phyloP scores from a whole-genome alignment of 192 early-diverging fungal genomes.

The Coemansia sp. region DNA sequence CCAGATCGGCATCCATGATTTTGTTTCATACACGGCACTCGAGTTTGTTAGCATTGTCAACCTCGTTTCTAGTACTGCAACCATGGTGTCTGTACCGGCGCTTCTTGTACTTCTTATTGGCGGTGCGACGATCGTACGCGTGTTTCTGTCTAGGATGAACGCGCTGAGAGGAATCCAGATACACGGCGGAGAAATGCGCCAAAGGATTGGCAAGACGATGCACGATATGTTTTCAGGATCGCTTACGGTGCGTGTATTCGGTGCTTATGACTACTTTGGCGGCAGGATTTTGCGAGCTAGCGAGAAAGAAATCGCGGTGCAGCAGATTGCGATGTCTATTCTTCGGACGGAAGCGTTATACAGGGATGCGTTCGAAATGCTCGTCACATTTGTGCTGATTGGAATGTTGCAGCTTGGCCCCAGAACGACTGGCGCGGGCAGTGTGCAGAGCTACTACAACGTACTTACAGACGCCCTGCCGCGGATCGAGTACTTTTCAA shows the following conservation, averaged over 20 bases:
- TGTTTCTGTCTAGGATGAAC: not conserved
- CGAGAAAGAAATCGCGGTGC: not conserved
- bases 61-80: conserved; percentile 16
- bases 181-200: not conserved
- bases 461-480: conserved; percentile 13
- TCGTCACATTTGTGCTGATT: conserved; percentile 12
- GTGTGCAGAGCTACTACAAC: conserved; percentile 24
- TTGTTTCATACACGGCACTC: conserved; percentile 5
- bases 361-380: conserved; percentile 10
- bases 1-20: conserved; percentile 15
- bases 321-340: conserved; percentile 21
- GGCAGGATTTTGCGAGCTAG: conserved; percentile 4
- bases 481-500: conserved; percentile 8
- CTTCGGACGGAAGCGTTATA: conserved; percentile 1
- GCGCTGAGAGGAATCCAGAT: conserved; percentile 12
- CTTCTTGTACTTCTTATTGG: conserved; percentile 1
- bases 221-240: conserved; percentile 29
- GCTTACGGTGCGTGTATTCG: conserved; percentile 24
- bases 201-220: not conserved
- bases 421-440: not conserved
- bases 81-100: conserved; percentile 14
- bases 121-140: not conserved
- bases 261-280: conserved; percentile 10
- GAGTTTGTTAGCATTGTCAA: conserved; percentile 6
- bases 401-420: conserved; percentile 11